Percentiles rank a stretch among this genome's conserved stretches.
phyloP scores from a whole-genome alignment of 805 yeast species.

The Yarrowia osloensis region DNA sequence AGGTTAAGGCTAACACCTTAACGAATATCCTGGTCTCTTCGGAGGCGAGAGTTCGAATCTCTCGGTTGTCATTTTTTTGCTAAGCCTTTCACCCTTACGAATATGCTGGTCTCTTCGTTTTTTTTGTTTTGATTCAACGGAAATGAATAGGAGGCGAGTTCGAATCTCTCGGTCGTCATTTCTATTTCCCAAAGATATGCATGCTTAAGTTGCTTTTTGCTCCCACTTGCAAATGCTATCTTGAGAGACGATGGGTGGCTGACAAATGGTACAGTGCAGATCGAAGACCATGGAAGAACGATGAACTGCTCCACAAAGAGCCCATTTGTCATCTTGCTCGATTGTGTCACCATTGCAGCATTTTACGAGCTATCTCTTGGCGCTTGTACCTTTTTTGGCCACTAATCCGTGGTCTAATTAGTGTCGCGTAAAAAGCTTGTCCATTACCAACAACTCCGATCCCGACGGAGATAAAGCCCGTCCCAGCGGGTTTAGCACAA shows the following conservation, averaged over 20 bases:
- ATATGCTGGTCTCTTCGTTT: too few relatives aligned
- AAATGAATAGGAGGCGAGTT: too few relatives aligned
- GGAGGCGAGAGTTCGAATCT: slow-evolving; percentile 30
- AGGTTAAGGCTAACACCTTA: slow-evolving; percentile 27
- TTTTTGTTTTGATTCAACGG: too few relatives aligned
- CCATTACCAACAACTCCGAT: background rate
- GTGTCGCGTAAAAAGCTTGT: background rate
- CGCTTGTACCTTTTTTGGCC: background rate
- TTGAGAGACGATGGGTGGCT: background rate
- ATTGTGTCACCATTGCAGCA: background rate
- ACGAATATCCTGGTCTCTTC: slow-evolving; percentile 28
- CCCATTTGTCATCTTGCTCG: background rate
- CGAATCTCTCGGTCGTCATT: too few relatives aligned
- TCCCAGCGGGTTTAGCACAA: background rate
- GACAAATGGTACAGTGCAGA: background rate
- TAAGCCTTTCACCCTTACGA: too few relatives aligned
- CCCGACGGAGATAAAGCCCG: background rate
- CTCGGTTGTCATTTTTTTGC: slow-evolving; percentile 23
- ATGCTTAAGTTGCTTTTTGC: too few relatives aligned
- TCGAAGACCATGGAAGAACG: background rate
- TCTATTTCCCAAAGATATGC: too few relatives aligned
- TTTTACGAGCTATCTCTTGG: too few relatives aligned
- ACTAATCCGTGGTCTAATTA: too few relatives aligned
- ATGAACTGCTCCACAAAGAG: background rate
- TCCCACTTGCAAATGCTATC: too few relatives aligned